A percentile compares a stretch with the other conserved stretches of the same genome.
Conservation (phyloP, 1,139 yeast genomes). For the Cylindricascospora bacillispora region DNA sequence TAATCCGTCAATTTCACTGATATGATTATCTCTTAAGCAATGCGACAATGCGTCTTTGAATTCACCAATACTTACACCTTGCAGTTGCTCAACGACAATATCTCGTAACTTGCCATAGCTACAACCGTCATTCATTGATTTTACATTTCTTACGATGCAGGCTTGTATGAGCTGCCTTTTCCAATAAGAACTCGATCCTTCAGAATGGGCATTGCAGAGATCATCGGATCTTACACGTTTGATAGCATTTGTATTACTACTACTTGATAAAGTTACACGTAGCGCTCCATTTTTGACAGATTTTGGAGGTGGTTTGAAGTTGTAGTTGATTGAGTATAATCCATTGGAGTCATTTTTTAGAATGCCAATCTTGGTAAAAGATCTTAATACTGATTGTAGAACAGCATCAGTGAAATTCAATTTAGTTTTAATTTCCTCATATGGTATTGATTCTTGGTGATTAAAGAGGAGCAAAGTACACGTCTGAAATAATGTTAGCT, state of each 20-base stretch:
- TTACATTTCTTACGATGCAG: slow-evolving; percentile 16
- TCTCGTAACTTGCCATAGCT: slow-evolving; percentile 7
- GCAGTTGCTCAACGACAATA: slow-evolving; percentile 7
- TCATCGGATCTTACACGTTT: neutral
- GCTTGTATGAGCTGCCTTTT: slow-evolving; percentile 19
- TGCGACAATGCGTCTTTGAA: slow-evolving; percentile 18
- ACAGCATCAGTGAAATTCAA: slow-evolving; percentile 6
- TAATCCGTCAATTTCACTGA: too few relatives aligned
- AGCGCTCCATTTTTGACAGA: slow-evolving; percentile 13
- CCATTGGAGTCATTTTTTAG: slow-evolving; percentile 5
- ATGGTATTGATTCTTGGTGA: slow-evolving; percentile 7
- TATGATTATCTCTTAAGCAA: slow-evolving; percentile 2
- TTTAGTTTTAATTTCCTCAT: slow-evolving; percentile 6
- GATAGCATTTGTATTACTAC: neutral
- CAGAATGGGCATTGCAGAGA: slow-evolving; percentile 7
- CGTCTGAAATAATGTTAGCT: slow-evolving; percentile 19
- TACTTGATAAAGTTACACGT: slow-evolving; percentile 9
- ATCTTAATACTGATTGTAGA: slow-evolving; percentile 9
- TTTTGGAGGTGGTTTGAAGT: slow-evolving; percentile 12
- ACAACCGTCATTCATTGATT: slow-evolving; percentile 8
- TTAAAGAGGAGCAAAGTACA: slow-evolving; percentile 18
- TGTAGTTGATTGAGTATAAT: slow-evolving; percentile 9
- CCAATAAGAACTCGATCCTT: slow-evolving; percentile 20
- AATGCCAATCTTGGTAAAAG: slow-evolving; percentile 13
- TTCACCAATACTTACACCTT: slow-evolving; percentile 23